These are phyloP conservation scores for Lithohypha guttulata DNA, from an alignment of 2,329 filamentous ascomycete species.

Conservation along the genomic window DNA sequence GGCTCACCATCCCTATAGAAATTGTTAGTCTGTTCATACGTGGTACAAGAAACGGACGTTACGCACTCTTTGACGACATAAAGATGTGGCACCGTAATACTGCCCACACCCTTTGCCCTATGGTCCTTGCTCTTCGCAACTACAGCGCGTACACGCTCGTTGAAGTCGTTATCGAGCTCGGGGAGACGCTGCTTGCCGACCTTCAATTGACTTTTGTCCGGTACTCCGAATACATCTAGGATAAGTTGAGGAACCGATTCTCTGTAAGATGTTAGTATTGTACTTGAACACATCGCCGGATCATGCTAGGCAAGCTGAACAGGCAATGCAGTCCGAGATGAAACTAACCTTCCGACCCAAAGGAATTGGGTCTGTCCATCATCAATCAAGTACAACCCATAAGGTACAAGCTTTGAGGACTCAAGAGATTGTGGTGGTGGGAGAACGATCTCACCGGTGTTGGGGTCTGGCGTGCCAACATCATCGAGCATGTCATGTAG, in stretches of 20 bases:
- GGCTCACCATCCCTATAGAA: conserved; percentile 98
- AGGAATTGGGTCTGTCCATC: conserved; percentile 96
- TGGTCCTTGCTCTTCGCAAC: conserved; percentile 88
- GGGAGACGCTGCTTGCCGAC: conserved; percentile 84
- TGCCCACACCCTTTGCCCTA: conserved; percentile 75
- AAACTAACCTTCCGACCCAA: conserved; percentile 91
- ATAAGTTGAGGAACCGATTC: conserved; percentile 86
- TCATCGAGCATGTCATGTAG: conserved; percentile 94
- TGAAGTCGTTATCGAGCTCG: conserved; percentile 90
- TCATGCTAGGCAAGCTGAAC: too few species aligned
- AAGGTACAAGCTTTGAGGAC: conserved; percentile 75
- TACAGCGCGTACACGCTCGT: conserved; percentile 81
- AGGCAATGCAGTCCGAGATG: too few species aligned
- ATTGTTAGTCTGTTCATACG: too few species aligned
- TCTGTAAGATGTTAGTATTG: too few species aligned
- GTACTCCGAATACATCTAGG: conserved; percentile 77
- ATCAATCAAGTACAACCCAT: conserved; percentile 91
- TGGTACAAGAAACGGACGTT: too few species aligned
- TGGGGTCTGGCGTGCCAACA: conserved; percentile 71
- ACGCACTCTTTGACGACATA: conserved; percentile 89
- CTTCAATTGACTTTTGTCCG: conserved; percentile 71
- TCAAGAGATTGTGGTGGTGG: conserved; percentile 77
- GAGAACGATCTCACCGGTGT: conserved; percentile 79
- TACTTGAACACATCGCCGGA: too few species aligned
- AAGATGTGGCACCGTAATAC: conserved; percentile 82